Evolutionary conservation across 1,284 basidiomycete genomes (phyloP), one percentile per base, ranked within the genome.

Genomic region (Ustilago sp.): DNA sequence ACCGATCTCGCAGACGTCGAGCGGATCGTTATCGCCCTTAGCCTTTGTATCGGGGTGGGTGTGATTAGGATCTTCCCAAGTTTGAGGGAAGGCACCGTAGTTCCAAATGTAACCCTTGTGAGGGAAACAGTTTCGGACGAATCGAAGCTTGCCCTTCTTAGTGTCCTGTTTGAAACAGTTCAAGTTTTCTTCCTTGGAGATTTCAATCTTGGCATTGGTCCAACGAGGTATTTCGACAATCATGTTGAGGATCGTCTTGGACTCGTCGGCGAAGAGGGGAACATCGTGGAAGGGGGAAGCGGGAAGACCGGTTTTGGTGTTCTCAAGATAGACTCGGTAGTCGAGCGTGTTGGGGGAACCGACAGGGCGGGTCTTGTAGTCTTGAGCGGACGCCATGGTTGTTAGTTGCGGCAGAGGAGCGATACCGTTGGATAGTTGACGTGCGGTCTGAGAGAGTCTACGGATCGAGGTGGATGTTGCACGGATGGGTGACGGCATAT

Each of bases 81-180:
- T 99, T 93, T 99, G 87, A 75, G 95, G 94, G 91, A 98, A 97
- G 77, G 94, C 94, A 59, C 87, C 87, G 73, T 86, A 81, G 82
- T 82, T 81, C 79, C 79, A 79, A 56, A 81, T 84, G 89, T 95
- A 94, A 58, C 95, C 95, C 87, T 98, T 95, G 90, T 98, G 96
- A 81, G 95, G 97, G 93, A 99, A 99, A 88, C 95, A 99, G 91
- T 99, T 99, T 88, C 97, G 93, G 78, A 99, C 97, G 88, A 90
- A 99, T 84, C 97, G 93, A 87, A 99, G 89, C 87, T 94, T 95
- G 86, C 94, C 94, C 77, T 93, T 94, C 89, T 96, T 97, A 87
- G 93, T 92, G 87, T 97, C 95, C 89, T 99, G 97, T 88, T 97
- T 95, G 92, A 99, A 98, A 82, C 95, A 95, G 89, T 99, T 99